Evolutionary conservation across 2,329 filamentous ascomycete genomes (phyloP).

Genomic region (Emydomyces testavorans): DNA sequence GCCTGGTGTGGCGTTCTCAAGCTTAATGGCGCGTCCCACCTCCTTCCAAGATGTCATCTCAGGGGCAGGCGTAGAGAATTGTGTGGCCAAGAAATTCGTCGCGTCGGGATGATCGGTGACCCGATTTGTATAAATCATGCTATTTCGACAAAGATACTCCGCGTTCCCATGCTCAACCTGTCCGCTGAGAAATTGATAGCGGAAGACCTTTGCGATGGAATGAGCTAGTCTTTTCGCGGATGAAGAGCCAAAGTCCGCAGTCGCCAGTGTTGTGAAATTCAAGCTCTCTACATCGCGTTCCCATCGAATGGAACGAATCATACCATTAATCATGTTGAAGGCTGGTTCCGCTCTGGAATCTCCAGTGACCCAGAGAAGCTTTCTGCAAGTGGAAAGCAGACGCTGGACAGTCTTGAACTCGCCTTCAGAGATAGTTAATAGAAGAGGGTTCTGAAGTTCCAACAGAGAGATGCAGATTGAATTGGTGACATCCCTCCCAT

Average conservation of each 20-base stretch:
- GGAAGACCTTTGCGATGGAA: conserved; percentile 19
- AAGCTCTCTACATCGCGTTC: conserved; percentile 25
- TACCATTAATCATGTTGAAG: conserved; percentile 25
- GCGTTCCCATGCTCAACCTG: conserved; percentile 16
- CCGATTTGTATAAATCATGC: conserved; percentile 19
- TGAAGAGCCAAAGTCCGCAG: conserved; percentile 11
- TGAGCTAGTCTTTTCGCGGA: conserved; percentile 8
- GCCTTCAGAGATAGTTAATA: conserved; percentile 18
- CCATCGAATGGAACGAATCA: conserved; percentile 27
- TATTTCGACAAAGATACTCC: conserved; percentile 19
- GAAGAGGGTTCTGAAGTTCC: conserved; percentile 17
- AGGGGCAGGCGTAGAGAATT: neutral
- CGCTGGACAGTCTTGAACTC: conserved; percentile 22
- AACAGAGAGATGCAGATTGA: conserved; percentile 20
- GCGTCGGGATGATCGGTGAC: conserved; percentile 17
- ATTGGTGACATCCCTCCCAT: conserved; percentile 15
- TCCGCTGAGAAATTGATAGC: conserved; percentile 10
- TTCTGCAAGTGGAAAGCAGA: conserved; percentile 21
- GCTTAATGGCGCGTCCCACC: conserved; percentile 5
- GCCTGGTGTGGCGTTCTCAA: conserved; percentile 4
- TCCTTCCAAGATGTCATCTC: conserved; percentile 5
- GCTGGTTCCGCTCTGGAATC: conserved; percentile 22
- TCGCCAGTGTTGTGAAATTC: conserved; percentile 20
- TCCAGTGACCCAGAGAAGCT: conserved; percentile 29
- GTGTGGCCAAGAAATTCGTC: conserved; percentile 10